Base-by-base conservation (phyloP, 768 basidiomycete species). In the Rubroboletus satanas region DNA sequence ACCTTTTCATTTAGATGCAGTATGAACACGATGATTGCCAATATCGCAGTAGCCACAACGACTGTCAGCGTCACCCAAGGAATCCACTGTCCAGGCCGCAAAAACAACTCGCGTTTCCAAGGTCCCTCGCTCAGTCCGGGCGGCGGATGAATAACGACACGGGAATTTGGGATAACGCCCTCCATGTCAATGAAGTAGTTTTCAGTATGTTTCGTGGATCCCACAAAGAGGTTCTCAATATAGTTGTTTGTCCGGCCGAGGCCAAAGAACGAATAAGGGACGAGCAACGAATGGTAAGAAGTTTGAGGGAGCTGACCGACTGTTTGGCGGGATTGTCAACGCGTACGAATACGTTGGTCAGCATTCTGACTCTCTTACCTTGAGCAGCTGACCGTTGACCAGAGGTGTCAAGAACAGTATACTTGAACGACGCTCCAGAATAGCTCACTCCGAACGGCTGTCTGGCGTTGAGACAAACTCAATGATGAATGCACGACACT, bases 231-330 rank as follows among this genome's bases (percentile, higher is more conserved):
- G 70, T 98, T 98, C 78, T 99, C 97, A 64, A 99, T 94, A 73
- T 99, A 99, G 70, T 99, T 99, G 72, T 99, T 99, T 15, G 95
- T 98, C 39, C 97, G 84, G 0, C 96, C 97, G 8, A 99, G 84
- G 1, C 97, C 96, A 66, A 98, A 91, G 79, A 94, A 97, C 2
- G 93, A 83, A 66, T 98, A 98, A 1, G 97, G 97, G 1, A 92
- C 87, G 51, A 87, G 83, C 10, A 98, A 80, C 14, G 95, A 79
- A 51, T 96, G 90, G 71, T 98, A 98, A 0, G 90, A 83, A 3
- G 94, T 91, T 66, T 96, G 93, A 4, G 97, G 87, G 6, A 98
- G 83, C 71, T 99, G 96, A 8, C 87, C 88, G 51, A 97, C 93
- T 93, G 63, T 52, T 36, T 37, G 33, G n/a, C 26, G 41, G 49